Evolutionary conservation across 441 rosid species (phyloP), one percentile per base, ranked within the genome.

Genomic region (Biscutella laevigata): DNA sequence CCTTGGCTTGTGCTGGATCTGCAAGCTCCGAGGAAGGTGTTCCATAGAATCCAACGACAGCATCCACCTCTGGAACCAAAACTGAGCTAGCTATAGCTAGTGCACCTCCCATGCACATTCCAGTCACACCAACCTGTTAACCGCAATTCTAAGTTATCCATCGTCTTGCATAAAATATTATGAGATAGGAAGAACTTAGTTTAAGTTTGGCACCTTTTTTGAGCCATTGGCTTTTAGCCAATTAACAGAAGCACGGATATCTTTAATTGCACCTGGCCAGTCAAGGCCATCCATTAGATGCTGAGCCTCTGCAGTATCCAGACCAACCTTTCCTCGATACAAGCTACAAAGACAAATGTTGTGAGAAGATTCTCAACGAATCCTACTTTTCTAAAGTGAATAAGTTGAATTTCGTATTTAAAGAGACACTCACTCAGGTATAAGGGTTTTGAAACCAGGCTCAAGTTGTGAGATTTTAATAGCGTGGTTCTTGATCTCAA

Each of bases 61-160:
- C 84, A 75, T 88, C 96, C 13, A 83, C 91, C 57, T 73, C 91
- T 14, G 84, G 95, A 62, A 82, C 76, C 70, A 88, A 78, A 62
- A 82, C 98, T 58, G 98, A 78, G 67, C 89, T 88, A 58, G 96
- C 91, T 61, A 91, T 77, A 44, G 95, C 66, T 48, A 91, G 75
- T 57, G 96, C 96, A 60, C 95, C 91, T 11, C 94, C 98, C 96
- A 91, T 88, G 75, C 98, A 91, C 69, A 56, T 85, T 53, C 98
- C 98, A 48, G 95, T 80, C 12, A 85, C 96, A 30, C 98, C 98
- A 74, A 71, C 96, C 98, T 83, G 62, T 25, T 15, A n/a, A 46
- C 34, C 38, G 1, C 32, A 13, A 10, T 17, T 9, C 13, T 1
- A 53, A 7, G 13, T 36, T 12, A 33, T 12, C 27, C n/a, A n/a